A percentile compares a stretch with the other conserved stretches of the same genome.
Conservation (phyloP, 2,329 filamentous ascomycete species). For the Hymenoscyphus linearis region DNA sequence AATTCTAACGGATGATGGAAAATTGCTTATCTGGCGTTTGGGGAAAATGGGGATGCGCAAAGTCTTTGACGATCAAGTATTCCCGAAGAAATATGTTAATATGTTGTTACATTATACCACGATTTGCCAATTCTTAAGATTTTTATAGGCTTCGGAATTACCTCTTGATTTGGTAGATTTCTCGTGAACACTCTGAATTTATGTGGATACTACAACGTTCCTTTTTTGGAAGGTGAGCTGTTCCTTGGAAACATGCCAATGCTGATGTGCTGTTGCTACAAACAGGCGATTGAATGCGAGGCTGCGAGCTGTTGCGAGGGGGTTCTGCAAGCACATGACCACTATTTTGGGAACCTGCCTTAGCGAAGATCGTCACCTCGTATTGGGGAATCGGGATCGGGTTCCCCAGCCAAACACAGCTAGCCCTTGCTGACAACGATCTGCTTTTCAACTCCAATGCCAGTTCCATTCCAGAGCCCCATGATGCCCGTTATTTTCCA, state of each 20-base stretch:
- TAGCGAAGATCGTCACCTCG: background rate
- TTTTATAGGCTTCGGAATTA: background rate
- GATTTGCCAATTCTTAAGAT: background rate
- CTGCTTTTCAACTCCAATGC: background rate
- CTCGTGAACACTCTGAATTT: background rate
- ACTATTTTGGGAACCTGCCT: background rate
- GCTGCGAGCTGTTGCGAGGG: background rate
- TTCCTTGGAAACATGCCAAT: background rate
- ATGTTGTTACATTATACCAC: constrained; percentile 4
- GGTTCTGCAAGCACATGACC: background rate
- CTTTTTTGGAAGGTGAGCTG: background rate
- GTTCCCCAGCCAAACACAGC: background rate
- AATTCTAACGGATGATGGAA: constrained; percentile 6
- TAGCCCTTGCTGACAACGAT: background rate
- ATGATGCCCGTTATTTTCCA: background rate
- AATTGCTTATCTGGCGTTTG: constrained; percentile 12
- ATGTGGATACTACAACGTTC: background rate
- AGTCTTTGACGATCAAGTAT: background rate
- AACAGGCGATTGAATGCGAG: background rate
- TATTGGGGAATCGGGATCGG: background rate
- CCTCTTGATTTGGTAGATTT: background rate
- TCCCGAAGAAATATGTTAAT: background rate
- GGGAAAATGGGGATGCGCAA: constrained; percentile 1
- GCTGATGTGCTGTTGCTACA: background rate
- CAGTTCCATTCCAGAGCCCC: background rate